A percentile compares a stretch with the other conserved stretches of the same genome.
phyloP scores from a whole-genome alignment of 768 basidiomycete genomes.

The Leccinum barrowsii region DNA sequence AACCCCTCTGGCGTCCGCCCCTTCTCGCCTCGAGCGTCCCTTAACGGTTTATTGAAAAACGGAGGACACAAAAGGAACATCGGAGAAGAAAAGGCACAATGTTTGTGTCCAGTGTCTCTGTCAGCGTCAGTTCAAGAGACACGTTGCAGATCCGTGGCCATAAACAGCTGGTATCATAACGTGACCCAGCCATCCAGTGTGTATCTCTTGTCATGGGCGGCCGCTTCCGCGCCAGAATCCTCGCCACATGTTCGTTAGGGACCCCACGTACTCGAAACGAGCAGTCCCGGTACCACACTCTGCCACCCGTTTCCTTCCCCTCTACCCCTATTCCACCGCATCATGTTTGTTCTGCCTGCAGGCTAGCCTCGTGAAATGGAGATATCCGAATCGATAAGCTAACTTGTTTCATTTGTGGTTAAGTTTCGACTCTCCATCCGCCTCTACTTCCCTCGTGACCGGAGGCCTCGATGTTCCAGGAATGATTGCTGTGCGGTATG shows the following conservation, averaged over 20 bases:
- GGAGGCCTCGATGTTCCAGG: not conserved
- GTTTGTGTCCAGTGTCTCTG: not conserved
- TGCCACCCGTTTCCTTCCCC: constrained; percentile 1
- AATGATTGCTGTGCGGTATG: not conserved
- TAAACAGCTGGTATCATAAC: not conserved
- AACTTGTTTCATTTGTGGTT: constrained; percentile 3
- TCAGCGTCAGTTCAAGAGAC: constrained; percentile 3
- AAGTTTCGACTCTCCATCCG: constrained; percentile 2
- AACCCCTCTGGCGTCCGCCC: not conserved
- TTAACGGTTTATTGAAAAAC: not conserved
- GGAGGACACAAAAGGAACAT: not conserved
- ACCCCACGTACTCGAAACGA: constrained; percentile 2
- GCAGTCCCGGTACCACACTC: constrained; percentile 2
- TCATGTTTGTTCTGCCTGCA: constrained; percentile 6
- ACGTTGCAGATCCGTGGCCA: constrained; percentile 3
- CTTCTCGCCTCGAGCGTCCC: not conserved
- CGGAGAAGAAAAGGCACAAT: not conserved
- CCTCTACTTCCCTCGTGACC: not conserved
- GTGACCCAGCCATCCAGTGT: constrained; percentile 17
- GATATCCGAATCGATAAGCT: constrained; percentile 23
- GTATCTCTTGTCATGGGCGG: constrained; percentile 5
- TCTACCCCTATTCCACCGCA: constrained; percentile 12
- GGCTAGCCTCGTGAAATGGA: constrained; percentile 15
- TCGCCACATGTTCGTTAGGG: not conserved
- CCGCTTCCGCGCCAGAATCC: constrained; percentile 15